Evolutionary conservation across 352 stramenopile species (phyloP).

Genomic region (Globisporangium canariense): DNA sequence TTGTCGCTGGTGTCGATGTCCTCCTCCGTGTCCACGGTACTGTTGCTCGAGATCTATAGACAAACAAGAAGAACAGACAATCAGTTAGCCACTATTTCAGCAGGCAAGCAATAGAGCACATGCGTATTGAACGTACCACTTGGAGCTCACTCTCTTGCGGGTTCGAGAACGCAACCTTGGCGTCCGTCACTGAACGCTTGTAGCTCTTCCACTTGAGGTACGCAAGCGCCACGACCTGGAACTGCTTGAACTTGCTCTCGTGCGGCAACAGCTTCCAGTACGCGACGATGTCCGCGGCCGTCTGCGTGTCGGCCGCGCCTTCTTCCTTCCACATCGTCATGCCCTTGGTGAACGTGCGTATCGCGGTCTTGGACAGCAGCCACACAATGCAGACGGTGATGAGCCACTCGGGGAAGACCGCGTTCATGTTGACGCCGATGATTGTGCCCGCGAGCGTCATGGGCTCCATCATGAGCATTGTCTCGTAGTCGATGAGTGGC

Average conservation of each 20-base stretch:
- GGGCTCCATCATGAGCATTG: conserved; percentile 80
- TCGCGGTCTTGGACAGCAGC: conserved; percentile 65
- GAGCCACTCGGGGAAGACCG: conserved; percentile 77
- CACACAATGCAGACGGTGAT: conserved; percentile 77
- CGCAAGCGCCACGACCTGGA: conserved; percentile 52
- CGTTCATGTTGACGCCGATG: conserved; percentile 84
- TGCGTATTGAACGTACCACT: not conserved
- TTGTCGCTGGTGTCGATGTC: conserved; percentile 35
- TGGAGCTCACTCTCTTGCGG: conserved; percentile 32
- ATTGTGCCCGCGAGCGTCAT: conserved; percentile 87
- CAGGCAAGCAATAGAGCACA: too few species aligned
- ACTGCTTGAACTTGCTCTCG: conserved; percentile 70
- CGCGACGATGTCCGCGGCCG: conserved; percentile 41
- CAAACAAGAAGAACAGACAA: too few species aligned
- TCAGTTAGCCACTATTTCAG: too few species aligned
- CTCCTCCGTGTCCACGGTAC: conserved; percentile 21
- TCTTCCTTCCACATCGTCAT: conserved; percentile 72
- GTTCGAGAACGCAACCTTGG: conserved; percentile 39
- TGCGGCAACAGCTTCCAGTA: conserved; percentile 70
- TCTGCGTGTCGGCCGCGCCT: conserved; percentile 39
- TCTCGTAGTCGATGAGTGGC: conserved; percentile 83
- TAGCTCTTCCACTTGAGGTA: conserved; percentile 77
- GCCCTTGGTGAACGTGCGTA: conserved; percentile 67
- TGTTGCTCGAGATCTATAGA: conserved; percentile 17
- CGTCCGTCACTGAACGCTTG: conserved; percentile 30